Evolutionary conservation across 2,329 filamentous ascomycete species (phyloP).

Genomic region (Colletotrichum destructivum): DNA sequence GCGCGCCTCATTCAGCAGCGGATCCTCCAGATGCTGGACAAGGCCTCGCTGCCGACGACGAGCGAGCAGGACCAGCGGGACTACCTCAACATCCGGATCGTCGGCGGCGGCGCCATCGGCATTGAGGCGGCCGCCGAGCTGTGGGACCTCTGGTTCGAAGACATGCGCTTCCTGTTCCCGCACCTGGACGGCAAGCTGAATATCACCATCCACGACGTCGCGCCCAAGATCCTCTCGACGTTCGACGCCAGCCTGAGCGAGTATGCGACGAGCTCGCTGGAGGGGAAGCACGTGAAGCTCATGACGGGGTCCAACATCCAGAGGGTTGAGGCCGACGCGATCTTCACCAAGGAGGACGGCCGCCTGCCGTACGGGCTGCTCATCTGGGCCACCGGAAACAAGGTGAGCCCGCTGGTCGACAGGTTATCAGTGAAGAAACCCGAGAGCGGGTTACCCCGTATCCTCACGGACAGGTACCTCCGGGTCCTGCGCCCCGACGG

Average conservation of each 20-base stretch:
- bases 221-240: constrained; percentile 96
- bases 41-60: constrained; percentile 94
- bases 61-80: constrained; percentile 90
- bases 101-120: constrained; percentile 93
- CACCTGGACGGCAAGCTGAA: constrained; percentile 96
- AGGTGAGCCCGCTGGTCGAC: constrained; percentile 30
- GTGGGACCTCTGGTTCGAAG: constrained; percentile 98
- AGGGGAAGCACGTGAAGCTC: constrained; percentile 27
- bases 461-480: constrained; percentile 33
- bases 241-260: constrained; percentile 99
- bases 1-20: constrained; percentile 97
- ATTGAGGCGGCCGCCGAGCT: constrained; percentile 99
- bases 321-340: constrained; percentile 77
- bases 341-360: constrained; percentile 94
- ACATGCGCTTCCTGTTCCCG: constrained; percentile 97
- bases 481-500: constrained; percentile 26
- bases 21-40: constrained; percentile 99
- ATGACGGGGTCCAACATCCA: constrained; percentile 26
- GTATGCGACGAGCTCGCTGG: constrained; percentile 71
- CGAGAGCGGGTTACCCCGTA: constrained; percentile 10
- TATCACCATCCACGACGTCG: constrained; percentile 96
- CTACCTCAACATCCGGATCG: constrained; percentile 96
- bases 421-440: constrained; percentile 25
- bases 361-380: constrained; percentile 92
- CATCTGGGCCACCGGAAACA: constrained; percentile 97